These are phyloP conservation scores for Talaromyces sp. DNA, from an alignment of 2,329 filamentous ascomycete genomes.

Conservation along the genomic window DNA sequence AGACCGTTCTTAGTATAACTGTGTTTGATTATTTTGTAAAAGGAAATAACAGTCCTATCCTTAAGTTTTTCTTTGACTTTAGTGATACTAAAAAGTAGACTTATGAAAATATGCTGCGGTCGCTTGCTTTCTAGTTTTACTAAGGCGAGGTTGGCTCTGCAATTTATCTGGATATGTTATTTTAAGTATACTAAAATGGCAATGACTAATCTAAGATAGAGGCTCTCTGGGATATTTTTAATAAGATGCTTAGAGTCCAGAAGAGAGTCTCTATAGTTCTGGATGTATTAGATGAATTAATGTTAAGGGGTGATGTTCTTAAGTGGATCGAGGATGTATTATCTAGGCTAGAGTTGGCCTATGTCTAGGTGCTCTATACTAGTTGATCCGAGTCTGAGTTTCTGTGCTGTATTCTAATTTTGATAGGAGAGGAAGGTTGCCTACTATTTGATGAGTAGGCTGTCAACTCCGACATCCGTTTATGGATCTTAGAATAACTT, in stretches of 20 bases:
- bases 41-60: not conserved
- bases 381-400: constrained; percentile 12
- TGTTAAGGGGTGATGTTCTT: constrained; percentile 3
- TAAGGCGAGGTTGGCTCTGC: constrained; percentile 1
- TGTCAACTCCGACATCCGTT: constrained; percentile 13
- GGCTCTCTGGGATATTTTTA: constrained; percentile 14
- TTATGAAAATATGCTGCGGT: constrained; percentile 8
- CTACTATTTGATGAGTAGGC: constrained; percentile 6
- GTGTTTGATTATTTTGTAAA: constrained; percentile 10
- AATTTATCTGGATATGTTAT: constrained; percentile 8
- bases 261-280: constrained; percentile 8
- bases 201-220: constrained; percentile 4
- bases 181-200: constrained; percentile 3
- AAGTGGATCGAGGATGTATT: constrained; percentile 6
- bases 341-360: constrained; percentile 5
- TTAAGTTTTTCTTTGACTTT: constrained; percentile 13
- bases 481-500: constrained; percentile 11
- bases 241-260: constrained; percentile 7
- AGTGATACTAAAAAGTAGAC: constrained; percentile 9
- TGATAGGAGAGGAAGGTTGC: constrained; percentile 11
- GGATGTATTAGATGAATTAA: constrained; percentile 24
- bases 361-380: constrained; percentile 11
- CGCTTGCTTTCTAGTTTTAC: constrained; percentile 12
- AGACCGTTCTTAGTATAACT: constrained; percentile 7
- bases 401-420: constrained; percentile 7